These are phyloP conservation scores for Lumnitzera littorea DNA, from an alignment of 345 rosid species.

Conservation along the genomic window DNA sequence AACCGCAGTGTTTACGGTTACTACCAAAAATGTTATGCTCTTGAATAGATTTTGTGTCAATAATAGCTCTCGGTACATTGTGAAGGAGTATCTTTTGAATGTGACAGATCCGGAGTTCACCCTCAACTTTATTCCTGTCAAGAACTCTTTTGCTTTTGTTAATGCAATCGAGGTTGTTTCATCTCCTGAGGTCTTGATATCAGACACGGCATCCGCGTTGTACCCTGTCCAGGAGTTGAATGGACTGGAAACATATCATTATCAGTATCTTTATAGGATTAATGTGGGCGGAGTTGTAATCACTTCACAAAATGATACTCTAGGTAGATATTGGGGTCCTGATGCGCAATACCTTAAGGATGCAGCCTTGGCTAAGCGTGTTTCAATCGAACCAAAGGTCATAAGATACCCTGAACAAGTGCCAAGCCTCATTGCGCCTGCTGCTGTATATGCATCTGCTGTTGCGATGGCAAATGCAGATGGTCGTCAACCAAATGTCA, in stretches of 20 bases:
- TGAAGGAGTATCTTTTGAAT: conserved; percentile 10
- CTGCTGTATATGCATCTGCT: conserved; percentile 6
- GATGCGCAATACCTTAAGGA: conserved; percentile 7
- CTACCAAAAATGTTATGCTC: conserved; percentile 7
- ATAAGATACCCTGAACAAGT: not conserved
- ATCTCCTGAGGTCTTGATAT: not conserved
- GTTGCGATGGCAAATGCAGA: conserved; percentile 6
- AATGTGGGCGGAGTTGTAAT: conserved; percentile 2
- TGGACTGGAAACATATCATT: not conserved
- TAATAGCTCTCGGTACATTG: not conserved
- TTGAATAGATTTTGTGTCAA: not conserved
- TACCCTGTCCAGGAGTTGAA: conserved; percentile 2
- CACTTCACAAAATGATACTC: conserved; percentile 7
- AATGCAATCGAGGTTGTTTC: conserved; percentile 15
- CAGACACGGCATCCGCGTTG: not conserved
- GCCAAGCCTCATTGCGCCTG: not conserved
- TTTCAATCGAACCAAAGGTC: not conserved
- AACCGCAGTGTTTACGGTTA: not conserved
- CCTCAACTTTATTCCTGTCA: conserved; percentile 2
- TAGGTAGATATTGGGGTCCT: conserved; percentile 8
- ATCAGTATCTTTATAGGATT: conserved; percentile 7
- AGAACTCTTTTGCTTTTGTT: conserved; percentile 6
- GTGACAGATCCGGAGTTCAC: conserved; percentile 1
- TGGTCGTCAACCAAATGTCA: conserved; percentile 4
- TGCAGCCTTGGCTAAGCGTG: conserved; percentile 1